Evolutionary conservation across 148 eudicot species (phyloP).

Genomic region (Euryodendron excelsum): DNA sequence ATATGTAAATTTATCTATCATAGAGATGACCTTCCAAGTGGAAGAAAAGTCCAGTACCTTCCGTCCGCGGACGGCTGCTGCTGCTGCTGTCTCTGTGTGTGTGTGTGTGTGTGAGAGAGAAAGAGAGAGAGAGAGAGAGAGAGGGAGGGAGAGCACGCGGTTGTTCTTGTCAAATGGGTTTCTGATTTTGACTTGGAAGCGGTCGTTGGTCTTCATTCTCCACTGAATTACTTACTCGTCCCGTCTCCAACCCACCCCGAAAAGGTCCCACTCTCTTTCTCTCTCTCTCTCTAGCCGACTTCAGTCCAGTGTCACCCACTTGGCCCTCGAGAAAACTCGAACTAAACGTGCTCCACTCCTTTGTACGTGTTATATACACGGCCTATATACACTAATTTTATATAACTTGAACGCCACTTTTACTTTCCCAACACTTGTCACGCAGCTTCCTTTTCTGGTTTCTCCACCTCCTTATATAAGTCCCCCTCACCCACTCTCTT

Average conservation of each 20-base stretch:
- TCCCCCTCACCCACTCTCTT: background rate
- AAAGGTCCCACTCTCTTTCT: too few species aligned
- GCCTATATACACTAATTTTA: background rate
- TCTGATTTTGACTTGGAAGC: conserved; percentile 27
- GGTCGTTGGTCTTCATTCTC: background rate
- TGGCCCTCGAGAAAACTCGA: conserved; percentile 16
- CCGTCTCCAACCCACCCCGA: too few species aligned
- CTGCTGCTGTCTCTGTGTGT: too few species aligned
- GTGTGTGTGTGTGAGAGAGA: too few species aligned
- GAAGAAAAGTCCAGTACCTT: too few species aligned
- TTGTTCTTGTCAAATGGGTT: background rate
- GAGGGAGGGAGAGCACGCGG: too few species aligned
- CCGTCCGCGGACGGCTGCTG: too few species aligned
- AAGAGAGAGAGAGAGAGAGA: too few species aligned
- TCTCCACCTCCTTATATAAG: conserved; percentile 23
- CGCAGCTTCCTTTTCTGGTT: conserved; percentile 59
- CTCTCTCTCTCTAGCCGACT: conserved; percentile 16
- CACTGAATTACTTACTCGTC: background rate
- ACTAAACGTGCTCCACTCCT: conserved; percentile 17
- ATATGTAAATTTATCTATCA: too few species aligned
- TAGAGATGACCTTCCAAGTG: too few species aligned
- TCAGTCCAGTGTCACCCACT: conserved; percentile 29
- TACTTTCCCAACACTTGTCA: conserved; percentile 67
- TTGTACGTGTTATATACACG: background rate
- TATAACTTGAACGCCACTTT: background rate